A percentile compares a stretch with the other conserved stretches of the same genome.
Evolutionary conservation across 2,329 filamentous ascomycete species (phyloP).

Genomic region (Magnaporthales sp.): DNA sequence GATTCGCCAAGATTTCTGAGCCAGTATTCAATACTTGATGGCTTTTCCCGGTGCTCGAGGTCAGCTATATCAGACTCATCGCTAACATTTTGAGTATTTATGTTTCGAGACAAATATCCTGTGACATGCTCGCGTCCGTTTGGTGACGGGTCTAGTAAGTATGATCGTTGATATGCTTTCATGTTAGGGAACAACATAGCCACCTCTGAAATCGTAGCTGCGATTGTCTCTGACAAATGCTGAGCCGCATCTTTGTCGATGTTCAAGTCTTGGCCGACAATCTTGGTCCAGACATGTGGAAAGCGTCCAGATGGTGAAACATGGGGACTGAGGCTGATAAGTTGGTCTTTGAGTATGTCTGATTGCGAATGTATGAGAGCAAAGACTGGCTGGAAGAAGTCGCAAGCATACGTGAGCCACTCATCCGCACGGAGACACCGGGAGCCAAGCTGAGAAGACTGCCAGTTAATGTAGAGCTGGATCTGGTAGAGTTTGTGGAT

Average conservation of each 20-base stretch:
- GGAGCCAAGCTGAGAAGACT: neutral
- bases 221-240: neutral
- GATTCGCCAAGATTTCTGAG: neutral
- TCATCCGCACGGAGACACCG: neutral
- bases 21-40: neutral
- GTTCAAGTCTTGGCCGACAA: neutral
- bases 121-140: neutral
- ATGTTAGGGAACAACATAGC: neutral
- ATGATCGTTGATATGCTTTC: neutral
- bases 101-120: neutral
- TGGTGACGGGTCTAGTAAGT: neutral
- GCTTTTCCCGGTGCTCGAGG: neutral
- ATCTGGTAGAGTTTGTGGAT: neutral
- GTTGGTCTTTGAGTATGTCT: neutral
- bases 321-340: neutral
- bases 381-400: constrained; percentile 3
- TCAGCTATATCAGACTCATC: neutral
- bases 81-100: neutral
- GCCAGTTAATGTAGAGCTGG: constrained; percentile 2
- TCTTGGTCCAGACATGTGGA: neutral
- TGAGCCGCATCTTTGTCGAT: neutral
- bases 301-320: neutral
- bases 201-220: neutral
- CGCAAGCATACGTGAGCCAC: neutral
- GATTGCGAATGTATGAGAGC: neutral